Conservation (phyloP, 169 alveolate species). For the Besnoitia besnoiti region DNA sequence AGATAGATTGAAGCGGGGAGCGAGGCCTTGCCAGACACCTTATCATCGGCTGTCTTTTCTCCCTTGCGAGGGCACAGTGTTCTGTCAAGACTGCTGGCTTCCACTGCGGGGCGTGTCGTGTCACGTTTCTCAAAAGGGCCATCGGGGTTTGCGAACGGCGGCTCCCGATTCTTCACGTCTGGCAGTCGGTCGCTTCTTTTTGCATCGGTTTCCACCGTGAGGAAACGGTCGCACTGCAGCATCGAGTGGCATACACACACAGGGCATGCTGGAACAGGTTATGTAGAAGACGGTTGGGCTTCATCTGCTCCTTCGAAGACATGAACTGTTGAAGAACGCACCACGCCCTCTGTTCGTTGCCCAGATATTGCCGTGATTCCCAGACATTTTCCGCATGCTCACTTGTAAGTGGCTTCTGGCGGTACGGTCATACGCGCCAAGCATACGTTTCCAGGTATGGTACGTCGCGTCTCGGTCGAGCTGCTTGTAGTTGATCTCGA, state of each 20-base stretch:
- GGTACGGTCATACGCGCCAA: neutral
- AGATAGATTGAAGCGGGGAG: neutral
- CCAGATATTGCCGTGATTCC: no score
- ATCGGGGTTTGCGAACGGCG: constrained; percentile 76
- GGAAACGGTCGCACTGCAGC: constrained; percentile 70
- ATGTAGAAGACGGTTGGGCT: no score
- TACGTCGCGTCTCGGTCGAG: constrained; percentile 57
- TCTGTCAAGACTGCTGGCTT: neutral
- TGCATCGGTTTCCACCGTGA: constrained; percentile 73
- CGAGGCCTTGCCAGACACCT: neutral
- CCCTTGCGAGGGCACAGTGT: constrained; percentile 36
- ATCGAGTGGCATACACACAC: neutral
- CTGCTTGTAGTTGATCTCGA: constrained; percentile 39
- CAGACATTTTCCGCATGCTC: no score
- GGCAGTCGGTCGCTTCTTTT: constrained; percentile 72
- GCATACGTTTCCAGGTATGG: constrained; percentile 62
- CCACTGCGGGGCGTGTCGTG: neutral
- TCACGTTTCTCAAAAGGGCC: constrained; percentile 73
- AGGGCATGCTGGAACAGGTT: neutral
- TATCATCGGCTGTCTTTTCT: neutral
- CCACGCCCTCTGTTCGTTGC: no score
- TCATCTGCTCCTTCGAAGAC: no score
- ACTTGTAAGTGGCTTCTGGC: constrained; percentile 27
- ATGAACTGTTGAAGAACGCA: no score
- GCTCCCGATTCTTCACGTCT: constrained; percentile 64